These are phyloP conservation scores for Boletellus sp. DNA, from an alignment of 768 basidiomycete genomes.

Conservation along the genomic window DNA sequence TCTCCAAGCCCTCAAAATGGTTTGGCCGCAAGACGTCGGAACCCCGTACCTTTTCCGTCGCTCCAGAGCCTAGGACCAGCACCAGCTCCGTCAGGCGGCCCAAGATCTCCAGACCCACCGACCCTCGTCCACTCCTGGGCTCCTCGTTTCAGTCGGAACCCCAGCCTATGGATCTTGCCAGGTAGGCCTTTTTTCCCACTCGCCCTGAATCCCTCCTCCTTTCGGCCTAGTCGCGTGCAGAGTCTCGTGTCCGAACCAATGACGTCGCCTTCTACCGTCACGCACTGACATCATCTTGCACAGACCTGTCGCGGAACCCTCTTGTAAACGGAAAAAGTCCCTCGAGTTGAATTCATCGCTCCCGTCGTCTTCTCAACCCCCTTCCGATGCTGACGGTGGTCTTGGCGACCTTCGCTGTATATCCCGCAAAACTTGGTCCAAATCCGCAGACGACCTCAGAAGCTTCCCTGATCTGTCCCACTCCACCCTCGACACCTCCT, in stretches of 20 bases:
- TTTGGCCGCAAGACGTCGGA: conserved; percentile 59
- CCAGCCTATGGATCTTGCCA: conserved; percentile 46
- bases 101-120: conserved; percentile 83
- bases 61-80: conserved; percentile 48
- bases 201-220: neutral
- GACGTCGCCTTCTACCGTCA: conserved; percentile 2
- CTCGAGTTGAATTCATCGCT: conserved; percentile 38
- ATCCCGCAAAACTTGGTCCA: conserved; percentile 74
- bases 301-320: conserved; percentile 67
- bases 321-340: conserved; percentile 43
- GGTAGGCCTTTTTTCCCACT: conserved; percentile 39
- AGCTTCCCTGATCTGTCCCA: conserved; percentile 40
- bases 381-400: conserved; percentile 31
- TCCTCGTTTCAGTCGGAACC: conserved; percentile 42
- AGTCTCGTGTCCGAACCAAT: neutral
- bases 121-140: conserved; percentile 67
- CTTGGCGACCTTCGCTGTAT: conserved; percentile 68
- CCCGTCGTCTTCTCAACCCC: conserved; percentile 31
- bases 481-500: conserved; percentile 41
- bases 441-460: conserved; percentile 74
- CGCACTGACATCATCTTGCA: conserved; percentile 20
- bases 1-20: conserved; percentile 70
- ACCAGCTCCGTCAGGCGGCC: conserved; percentile 54
- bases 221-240: conserved; percentile 5
- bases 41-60: conserved; percentile 40